Evolutionary conservation across 2,329 filamentous ascomycete genomes (phyloP).

Genomic region (Xylaria sp.): DNA sequence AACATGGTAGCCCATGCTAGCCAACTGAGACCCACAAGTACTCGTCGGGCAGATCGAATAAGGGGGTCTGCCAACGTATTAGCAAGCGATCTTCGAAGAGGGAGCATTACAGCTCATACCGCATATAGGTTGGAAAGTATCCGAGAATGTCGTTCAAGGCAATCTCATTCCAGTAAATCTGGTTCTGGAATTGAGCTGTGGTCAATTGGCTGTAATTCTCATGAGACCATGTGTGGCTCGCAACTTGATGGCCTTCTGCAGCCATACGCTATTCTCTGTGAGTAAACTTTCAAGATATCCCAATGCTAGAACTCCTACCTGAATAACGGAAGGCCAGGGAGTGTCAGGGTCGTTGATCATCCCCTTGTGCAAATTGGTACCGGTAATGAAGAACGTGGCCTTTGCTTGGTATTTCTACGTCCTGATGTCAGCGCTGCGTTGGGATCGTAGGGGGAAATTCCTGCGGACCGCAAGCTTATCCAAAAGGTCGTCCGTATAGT

Average conservation of each 20-base stretch:
- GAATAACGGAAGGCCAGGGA: conserved; percentile 48
- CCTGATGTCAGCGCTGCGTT: conserved; percentile 40
- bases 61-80: conserved; percentile 44
- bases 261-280: conserved; percentile 49
- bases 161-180: conserved; percentile 52
- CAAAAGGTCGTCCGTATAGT: conserved; percentile 68
- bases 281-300: conserved; percentile 21
- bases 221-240: conserved; percentile 52
- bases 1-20: conserved; percentile 48
- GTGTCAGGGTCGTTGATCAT: conserved; percentile 59
- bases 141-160: conserved; percentile 51
- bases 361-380: conserved; percentile 64
- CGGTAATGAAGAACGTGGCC: conserved; percentile 72
- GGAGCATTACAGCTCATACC: conserved; percentile 37
- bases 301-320: conserved; percentile 39
- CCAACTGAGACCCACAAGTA: conserved; percentile 46
- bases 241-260: conserved; percentile 51
- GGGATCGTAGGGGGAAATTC: background rate
- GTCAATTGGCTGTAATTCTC: conserved; percentile 50
- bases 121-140: conserved; percentile 51
- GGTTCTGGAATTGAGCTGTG: conserved; percentile 47
- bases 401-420: conserved; percentile 64
- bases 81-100: conserved; percentile 25
- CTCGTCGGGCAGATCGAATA: conserved; percentile 48
- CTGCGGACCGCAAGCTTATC: conserved; percentile 56